These are phyloP conservation scores for Plenodomus biglobosus DNA, from an alignment of 2,329 filamentous ascomycete species.

Conservation along the genomic window DNA sequence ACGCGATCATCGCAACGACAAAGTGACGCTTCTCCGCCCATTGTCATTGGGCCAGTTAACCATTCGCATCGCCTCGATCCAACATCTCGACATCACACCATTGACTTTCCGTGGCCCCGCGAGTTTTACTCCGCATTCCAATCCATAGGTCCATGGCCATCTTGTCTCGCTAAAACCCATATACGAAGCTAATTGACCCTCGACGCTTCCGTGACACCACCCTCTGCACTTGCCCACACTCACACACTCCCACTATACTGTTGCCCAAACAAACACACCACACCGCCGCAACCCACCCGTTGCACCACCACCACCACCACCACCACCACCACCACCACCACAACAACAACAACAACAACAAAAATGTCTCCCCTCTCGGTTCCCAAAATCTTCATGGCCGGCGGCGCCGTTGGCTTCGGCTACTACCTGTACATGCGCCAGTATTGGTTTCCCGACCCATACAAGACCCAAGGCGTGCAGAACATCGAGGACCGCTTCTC, in stretches of 20 bases:
- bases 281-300: background rate
- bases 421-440: constrained; percentile 43
- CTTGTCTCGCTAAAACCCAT: background rate
- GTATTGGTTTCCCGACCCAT: constrained; percentile 44
- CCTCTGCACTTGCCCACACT: background rate
- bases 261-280: too few relatives aligned
- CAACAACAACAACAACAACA: too few relatives aligned
- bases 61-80: constrained; percentile 3
- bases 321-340: constrained; percentile 13
- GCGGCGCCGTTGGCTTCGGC: constrained; percentile 37
- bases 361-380: constrained; percentile 39
- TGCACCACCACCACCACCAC: constrained; percentile 1
- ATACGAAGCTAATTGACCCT: background rate
- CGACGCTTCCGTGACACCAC: background rate
- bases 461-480: constrained; percentile 40
- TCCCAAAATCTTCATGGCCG: constrained; percentile 43
- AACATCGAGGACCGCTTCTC: constrained; percentile 41
- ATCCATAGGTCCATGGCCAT: background rate
- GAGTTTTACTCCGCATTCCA: constrained; percentile 1
- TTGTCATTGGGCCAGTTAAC: constrained; percentile 9
- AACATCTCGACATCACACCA: background rate
- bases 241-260: background rate
- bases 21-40: constrained; percentile 12
- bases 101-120: background rate
- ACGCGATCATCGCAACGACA: constrained; percentile 31